phyloP scores from a whole-genome alignment of 2,329 filamentous ascomycete genomes.

The Elsinoe ampelina region DNA sequence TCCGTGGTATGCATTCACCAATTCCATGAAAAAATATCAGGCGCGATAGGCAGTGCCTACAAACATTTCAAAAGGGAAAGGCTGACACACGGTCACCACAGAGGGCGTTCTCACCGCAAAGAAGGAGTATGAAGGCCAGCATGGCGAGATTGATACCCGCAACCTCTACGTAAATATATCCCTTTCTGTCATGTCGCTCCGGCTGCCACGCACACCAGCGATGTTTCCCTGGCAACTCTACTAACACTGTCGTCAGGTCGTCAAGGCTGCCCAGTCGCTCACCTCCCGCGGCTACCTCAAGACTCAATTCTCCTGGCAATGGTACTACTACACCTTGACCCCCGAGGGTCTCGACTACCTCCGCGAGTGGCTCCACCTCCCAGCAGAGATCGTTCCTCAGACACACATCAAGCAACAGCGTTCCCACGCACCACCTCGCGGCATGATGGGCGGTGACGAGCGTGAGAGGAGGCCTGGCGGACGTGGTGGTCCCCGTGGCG shows the following conservation, averaged over 20 bases:
- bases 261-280: slow-evolving; percentile 98
- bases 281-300: slow-evolving; percentile 98
- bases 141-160: slow-evolving; percentile 97
- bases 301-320: slow-evolving; percentile 99
- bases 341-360: slow-evolving; percentile 99
- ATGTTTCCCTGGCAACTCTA: neutral
- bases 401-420: slow-evolving; percentile 99
- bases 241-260: slow-evolving; percentile 45
- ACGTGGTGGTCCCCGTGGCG: slow-evolving; percentile 65
- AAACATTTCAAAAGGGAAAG: slow-evolving; percentile 26
- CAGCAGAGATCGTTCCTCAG: slow-evolving; percentile 97
- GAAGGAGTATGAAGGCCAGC: slow-evolving; percentile 99
- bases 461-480: slow-evolving; percentile 69
- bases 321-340: slow-evolving; percentile 99
- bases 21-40: slow-evolving; percentile 11
- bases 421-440: slow-evolving; percentile 93
- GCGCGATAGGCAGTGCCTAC: slow-evolving; percentile 12
- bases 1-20: slow-evolving; percentile 37
- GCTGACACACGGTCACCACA: slow-evolving; percentile 32
- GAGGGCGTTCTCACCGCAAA: slow-evolving; percentile 87
- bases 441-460: slow-evolving; percentile 88
- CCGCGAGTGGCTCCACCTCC: slow-evolving; percentile 99
- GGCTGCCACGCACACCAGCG: neutral
- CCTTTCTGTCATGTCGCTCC: neutral
- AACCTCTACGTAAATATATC: slow-evolving; percentile 40